Evolutionary conservation across 1,284 basidiomycete genomes (phyloP).

Genomic region (Agroathelia rolfsii): DNA sequence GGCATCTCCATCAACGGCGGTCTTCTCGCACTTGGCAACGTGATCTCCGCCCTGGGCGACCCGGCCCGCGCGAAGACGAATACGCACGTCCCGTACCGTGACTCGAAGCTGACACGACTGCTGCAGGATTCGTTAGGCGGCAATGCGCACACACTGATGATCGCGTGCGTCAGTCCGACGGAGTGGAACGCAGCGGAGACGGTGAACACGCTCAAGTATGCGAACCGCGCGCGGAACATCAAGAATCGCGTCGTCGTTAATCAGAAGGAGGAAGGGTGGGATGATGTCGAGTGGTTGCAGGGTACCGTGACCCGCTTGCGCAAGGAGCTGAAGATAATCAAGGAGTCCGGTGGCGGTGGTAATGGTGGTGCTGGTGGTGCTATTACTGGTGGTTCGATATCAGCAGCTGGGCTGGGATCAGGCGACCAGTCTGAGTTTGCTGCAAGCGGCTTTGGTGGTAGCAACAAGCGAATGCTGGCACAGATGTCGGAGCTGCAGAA

Average conservation of each 20-base stretch:
- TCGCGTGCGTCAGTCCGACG: constrained; percentile 92
- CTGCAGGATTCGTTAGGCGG: constrained; percentile 98
- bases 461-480: constrained; percentile 61
- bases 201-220: constrained; percentile 96
- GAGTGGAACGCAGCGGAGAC: constrained; percentile 96
- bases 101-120: constrained; percentile 89
- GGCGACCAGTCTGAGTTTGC: constrained; percentile 25
- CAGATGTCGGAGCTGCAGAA: constrained; percentile 73
- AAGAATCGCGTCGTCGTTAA: constrained; percentile 91
- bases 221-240: constrained; percentile 94
- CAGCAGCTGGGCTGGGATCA: constrained; percentile 8
- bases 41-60: constrained; percentile 97
- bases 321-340: constrained; percentile 74
- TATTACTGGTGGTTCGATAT: constrained; percentile 11
- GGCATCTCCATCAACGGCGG: constrained; percentile 97
- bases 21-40: constrained; percentile 92
- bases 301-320: constrained; percentile 75
- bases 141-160: constrained; percentile 97
- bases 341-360: constrained; percentile 48
- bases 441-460: no score
- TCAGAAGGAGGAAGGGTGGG: constrained; percentile 96
- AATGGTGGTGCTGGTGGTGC: constrained; percentile 33
- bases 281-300: constrained; percentile 95
- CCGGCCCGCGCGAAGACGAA: constrained; percentile 73
- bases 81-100: constrained; percentile 90